Percentiles rank a stretch among this genome's conserved stretches.
Conservation (phyloP, 2,329 filamentous ascomycete genomes). For the Microcyclosporella mali region DNA sequence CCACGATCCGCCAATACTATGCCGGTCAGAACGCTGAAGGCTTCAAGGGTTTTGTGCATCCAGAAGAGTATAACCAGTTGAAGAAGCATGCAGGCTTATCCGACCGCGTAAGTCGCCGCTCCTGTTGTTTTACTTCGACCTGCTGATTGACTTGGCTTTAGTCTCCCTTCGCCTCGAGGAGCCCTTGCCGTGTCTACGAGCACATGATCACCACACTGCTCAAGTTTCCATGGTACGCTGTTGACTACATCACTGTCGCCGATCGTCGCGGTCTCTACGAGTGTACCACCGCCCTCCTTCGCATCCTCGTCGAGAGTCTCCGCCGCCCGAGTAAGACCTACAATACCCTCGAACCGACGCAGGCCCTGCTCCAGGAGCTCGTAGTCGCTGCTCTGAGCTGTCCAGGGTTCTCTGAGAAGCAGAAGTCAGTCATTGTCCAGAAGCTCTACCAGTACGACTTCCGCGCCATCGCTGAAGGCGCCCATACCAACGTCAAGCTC, state of each 20-base stretch:
- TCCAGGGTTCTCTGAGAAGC: constrained; percentile 30
- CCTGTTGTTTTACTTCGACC: constrained; percentile 1
- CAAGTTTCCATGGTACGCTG: constrained; percentile 50
- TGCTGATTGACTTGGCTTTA: constrained; percentile 19
- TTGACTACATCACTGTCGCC: constrained; percentile 40
- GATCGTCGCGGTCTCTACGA: constrained; percentile 44
- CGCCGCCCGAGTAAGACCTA: constrained; percentile 11
- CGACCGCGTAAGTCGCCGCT: constrained; percentile 39
- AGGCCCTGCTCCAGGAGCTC: constrained; percentile 29
- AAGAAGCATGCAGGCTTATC: constrained; percentile 45
- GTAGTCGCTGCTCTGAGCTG: constrained; percentile 27
- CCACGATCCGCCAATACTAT: constrained; percentile 39
- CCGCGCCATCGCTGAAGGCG: constrained; percentile 14
- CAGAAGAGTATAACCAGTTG: constrained; percentile 45
- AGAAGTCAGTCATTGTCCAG: constrained; percentile 24
- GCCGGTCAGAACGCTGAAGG: constrained; percentile 43
- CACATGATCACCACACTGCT: constrained; percentile 46
- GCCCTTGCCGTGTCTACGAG: constrained; percentile 49
- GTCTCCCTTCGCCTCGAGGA: constrained; percentile 46
- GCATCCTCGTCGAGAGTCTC: constrained; percentile 21
- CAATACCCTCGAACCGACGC: constrained; percentile 16
- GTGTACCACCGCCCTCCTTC: constrained; percentile 20
- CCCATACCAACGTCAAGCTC: constrained; percentile 21
- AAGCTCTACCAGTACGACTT: constrained; percentile 16
- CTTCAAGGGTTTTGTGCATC: constrained; percentile 47